A percentile compares a stretch with the other conserved stretches of the same genome.
These are phyloP conservation scores for Rhodomyrtus tomentosa DNA, from an alignment of 345 rosid species.

Conservation along the genomic window DNA sequence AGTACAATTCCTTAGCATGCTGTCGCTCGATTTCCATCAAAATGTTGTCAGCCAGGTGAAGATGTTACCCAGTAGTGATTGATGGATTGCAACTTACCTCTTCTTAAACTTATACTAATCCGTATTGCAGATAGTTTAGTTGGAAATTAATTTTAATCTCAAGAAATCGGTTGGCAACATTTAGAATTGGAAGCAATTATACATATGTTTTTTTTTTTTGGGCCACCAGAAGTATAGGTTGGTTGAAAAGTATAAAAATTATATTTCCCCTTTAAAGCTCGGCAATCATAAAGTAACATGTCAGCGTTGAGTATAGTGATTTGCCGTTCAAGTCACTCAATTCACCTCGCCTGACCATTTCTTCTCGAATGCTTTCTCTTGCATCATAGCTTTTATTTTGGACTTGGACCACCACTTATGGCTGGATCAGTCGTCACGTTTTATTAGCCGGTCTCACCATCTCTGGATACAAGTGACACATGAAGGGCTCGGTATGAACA, in stretches of 20 bases:
- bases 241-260: not conserved
- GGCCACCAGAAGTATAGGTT: not conserved
- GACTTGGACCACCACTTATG: not conserved
- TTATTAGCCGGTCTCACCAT: not conserved
- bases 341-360: not conserved
- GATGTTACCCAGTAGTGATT: not conserved
- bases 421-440: not conserved
- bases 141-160: not conserved
- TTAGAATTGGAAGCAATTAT: not conserved
- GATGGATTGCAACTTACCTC: not conserved
- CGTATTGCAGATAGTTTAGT: not conserved
- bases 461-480: not conserved
- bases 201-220: not conserved
- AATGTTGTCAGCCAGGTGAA: not conserved
- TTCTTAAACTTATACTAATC: not conserved
- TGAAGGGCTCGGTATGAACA: not conserved
- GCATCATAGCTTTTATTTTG: not conserved
- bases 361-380: not conserved
- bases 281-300: not conserved
- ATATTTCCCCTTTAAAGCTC: not conserved
- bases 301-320: not conserved
- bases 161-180: not conserved
- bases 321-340: not conserved
- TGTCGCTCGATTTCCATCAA: not conserved
- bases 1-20: not conserved